Evolutionary conservation across 306 rosid genomes (phyloP), one percentile per base, ranked within the genome.

Genomic region (Malus fusca): DNA sequence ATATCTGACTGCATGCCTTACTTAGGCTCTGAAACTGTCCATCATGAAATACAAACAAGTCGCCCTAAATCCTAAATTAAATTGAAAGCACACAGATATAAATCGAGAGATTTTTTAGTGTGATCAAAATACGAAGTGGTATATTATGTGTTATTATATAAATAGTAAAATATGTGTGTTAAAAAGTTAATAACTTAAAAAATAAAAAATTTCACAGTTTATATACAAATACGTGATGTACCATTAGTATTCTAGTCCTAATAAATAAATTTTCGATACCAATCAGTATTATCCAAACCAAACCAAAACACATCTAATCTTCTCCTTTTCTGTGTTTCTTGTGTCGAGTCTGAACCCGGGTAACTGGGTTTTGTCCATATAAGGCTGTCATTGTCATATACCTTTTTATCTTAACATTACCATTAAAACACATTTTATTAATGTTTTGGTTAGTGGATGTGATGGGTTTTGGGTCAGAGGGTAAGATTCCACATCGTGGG

Each of bases 401-500:
- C 35, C 17, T 23, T 71, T 33, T 9, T 71, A 12, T 15, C 15
- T 55, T 37, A 72, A 72, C 40, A 30, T 55, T 25, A 55, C 12
- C 8, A n/a, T 10, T 26, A 61, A 61, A 28, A 30, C 3, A 30
- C 19, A 8, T 63, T 18, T 30, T 15, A 30, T 28, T 28, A 28
- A 30, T 15, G 31, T 63, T 60, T 22, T 2, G 8, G 13, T 30
- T 8, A 12, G 13, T 77, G 26, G 73, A 28, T 40, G 15, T 43
- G 22, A 35, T 56, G 65, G 33, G 19, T 60, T 56, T 56, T 23
- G 68, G 68, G 60, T n/a, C 2, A 71, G 76, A 33, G 79, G 48
- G 51, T 60, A 75, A 82, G 87, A 89, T 85, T 84, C 84, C 76
- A 77, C 37, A 81, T 76, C 7, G 69, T 71, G 79, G 74, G 82